These are phyloP conservation scores for Wickerhamomyces xylosicus DNA, from an alignment of 805 yeast species.

Conservation along the genomic window DNA sequence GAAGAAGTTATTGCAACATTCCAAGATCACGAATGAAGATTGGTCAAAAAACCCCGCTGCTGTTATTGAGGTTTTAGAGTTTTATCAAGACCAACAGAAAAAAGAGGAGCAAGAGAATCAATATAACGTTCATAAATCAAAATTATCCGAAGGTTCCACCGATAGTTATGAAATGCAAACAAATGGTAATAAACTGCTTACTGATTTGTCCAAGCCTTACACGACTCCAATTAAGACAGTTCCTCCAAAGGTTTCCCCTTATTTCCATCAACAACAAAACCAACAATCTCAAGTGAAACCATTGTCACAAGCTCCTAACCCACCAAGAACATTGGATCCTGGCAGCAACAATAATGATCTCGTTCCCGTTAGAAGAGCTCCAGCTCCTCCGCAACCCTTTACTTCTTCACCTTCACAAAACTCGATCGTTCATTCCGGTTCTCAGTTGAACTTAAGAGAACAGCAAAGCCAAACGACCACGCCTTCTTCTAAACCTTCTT, in stretches of 20 bases:
- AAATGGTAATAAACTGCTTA: slow-evolving; percentile 19
- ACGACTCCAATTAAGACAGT: slow-evolving; percentile 25
- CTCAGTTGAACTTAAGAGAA: slow-evolving; percentile 5
- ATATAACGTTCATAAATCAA: background rate
- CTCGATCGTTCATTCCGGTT: slow-evolving; percentile 4
- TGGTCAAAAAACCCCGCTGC: slow-evolving; percentile 91
- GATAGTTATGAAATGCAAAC: slow-evolving; percentile 28
- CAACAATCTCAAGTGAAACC: slow-evolving; percentile 15
- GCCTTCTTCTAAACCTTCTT: background rate
- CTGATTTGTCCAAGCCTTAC: slow-evolving; percentile 34
- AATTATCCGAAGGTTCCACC: background rate
- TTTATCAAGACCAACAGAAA: slow-evolving; percentile 55
- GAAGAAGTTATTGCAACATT: slow-evolving; percentile 72
- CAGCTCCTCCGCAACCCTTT: slow-evolving; percentile 35
- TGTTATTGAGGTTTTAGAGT: slow-evolving; percentile 82
- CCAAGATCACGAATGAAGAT: slow-evolving; percentile 82
- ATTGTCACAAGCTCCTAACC: slow-evolving; percentile 9
- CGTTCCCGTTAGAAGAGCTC: slow-evolving; percentile 44
- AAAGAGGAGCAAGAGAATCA: slow-evolving; percentile 23
- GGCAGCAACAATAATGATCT: slow-evolving; percentile 17
- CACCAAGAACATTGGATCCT: slow-evolving; percentile 20
- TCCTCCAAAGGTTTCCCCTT: slow-evolving; percentile 21
- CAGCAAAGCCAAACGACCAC: slow-evolving; percentile 1
- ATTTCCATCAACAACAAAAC: slow-evolving; percentile 21
- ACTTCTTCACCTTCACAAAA: background rate